These are phyloP conservation scores for Myriosclerotinia duriaeana DNA, from an alignment of 2,329 filamentous ascomycete species.

Conservation along the genomic window DNA sequence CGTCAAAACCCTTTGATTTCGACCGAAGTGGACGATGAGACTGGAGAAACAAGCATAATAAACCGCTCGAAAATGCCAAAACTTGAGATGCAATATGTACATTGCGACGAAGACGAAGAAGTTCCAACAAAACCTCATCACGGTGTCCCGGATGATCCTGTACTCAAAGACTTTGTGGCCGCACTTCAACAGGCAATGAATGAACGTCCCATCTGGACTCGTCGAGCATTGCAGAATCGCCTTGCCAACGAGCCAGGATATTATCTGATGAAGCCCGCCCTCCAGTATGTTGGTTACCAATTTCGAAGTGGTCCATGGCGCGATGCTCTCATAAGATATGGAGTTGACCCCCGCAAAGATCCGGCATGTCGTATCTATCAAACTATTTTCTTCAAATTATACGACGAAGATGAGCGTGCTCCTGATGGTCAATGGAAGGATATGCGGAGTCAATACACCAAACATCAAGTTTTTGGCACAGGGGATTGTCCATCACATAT, in stretches of 20 bases:
- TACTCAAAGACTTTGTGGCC: conserved; percentile 63
- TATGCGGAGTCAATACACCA: conserved; percentile 24
- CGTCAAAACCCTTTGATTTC: conserved; percentile 74
- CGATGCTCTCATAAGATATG: conserved; percentile 81
- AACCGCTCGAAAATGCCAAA: conserved; percentile 33
- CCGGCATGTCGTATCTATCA: conserved; percentile 81
- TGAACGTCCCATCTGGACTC: conserved; percentile 80
- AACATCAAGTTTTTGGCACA: conserved; percentile 32
- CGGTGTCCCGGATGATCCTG: conserved; percentile 45
- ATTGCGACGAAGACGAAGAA: conserved; percentile 27
- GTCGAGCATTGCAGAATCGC: conserved; percentile 75
- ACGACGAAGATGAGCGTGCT: conserved; percentile 36
- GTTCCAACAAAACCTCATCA: conserved; percentile 29
- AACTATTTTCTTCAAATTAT: conserved; percentile 80
- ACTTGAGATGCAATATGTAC: conserved; percentile 33
- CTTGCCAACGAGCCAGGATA: conserved; percentile 54
- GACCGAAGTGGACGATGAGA: conserved; percentile 42
- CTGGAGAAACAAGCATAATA: conserved; percentile 39
- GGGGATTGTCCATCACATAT: conserved; percentile 58
- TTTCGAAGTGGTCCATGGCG: conserved; percentile 92
- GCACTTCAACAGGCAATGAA: conserved; percentile 66
- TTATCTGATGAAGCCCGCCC: conserved; percentile 67
- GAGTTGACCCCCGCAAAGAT: conserved; percentile 78
- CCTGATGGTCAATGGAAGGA: conserved; percentile 33
- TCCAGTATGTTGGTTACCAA: conserved; percentile 85